A percentile compares a stretch with the other conserved stretches of the same genome.
Conservation (phyloP, 441 rosid species). For the Breynia disticha region DNA sequence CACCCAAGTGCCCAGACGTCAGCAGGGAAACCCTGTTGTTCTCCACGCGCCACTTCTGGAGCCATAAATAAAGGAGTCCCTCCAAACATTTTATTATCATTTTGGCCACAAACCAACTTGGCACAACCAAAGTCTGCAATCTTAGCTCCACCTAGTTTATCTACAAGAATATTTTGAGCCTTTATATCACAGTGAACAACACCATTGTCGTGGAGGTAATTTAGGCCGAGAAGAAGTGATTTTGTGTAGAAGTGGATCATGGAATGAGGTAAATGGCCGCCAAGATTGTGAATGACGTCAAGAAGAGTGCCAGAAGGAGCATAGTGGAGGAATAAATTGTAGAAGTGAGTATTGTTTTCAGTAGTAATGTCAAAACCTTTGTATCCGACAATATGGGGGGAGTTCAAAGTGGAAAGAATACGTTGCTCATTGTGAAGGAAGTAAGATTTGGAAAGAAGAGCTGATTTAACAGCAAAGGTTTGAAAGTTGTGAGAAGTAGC, state of each 20-base stretch:
- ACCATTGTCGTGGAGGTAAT: slow-evolving; percentile 43
- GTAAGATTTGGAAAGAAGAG: slow-evolving; percentile 28
- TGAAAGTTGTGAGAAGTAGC: slow-evolving; percentile 27
- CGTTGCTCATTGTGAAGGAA: slow-evolving; percentile 31
- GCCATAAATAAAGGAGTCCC: slow-evolving; percentile 78
- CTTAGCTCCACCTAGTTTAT: slow-evolving; percentile 35
- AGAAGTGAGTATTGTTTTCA: slow-evolving; percentile 29
- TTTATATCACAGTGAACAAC: slow-evolving; percentile 68
- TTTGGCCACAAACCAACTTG: slow-evolving; percentile 17
- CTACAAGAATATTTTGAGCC: slow-evolving; percentile 43
- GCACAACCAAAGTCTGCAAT: slow-evolving; percentile 77
- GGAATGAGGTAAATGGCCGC: slow-evolving; percentile 28
- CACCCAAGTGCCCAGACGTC: slow-evolving; percentile 85
- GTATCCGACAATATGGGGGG: slow-evolving; percentile 39
- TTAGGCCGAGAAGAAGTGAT: slow-evolving; percentile 35
- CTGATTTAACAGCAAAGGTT: slow-evolving; percentile 48
- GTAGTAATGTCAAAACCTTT: slow-evolving; percentile 34
- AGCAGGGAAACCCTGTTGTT: slow-evolving; percentile 43
- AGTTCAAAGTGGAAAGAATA: slow-evolving; percentile 29
- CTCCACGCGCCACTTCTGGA: slow-evolving; percentile 82
- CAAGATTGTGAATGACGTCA: slow-evolving; percentile 21
- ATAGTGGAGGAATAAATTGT: slow-evolving; percentile 48
- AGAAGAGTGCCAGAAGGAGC: slow-evolving; percentile 30
- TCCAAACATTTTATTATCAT: not conserved
- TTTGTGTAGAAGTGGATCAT: slow-evolving; percentile 25